These are phyloP conservation scores for Pleurotus giganteus DNA, from an alignment of 768 basidiomycete species.

Conservation along the genomic window DNA sequence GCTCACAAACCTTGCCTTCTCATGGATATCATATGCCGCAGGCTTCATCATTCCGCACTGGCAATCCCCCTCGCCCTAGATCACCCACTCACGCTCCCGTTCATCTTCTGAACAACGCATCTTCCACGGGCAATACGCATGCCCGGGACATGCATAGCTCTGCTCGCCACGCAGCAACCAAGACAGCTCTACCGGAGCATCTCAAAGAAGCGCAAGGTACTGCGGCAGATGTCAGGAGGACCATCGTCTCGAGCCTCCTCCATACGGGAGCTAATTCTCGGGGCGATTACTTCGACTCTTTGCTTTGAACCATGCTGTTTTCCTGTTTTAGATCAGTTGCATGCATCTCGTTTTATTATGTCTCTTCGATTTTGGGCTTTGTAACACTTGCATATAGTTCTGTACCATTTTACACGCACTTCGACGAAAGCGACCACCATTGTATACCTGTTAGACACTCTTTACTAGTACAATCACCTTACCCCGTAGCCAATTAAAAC, in stretches of 20 bases:
- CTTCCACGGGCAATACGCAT: not conserved
- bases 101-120: not conserved
- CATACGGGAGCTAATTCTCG: not conserved
- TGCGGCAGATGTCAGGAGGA: conserved; percentile 6
- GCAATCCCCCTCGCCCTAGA: conserved; percentile 6
- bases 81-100: conserved; percentile 3
- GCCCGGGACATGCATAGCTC: conserved; percentile 5
- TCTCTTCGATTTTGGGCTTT: no score
- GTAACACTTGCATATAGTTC: no score
- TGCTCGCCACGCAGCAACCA: not conserved
- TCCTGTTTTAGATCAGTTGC: no score
- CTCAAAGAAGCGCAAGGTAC: conserved; percentile 3
- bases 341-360: no score
- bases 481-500: no score
- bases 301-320: no score
- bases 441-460: no score
- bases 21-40: not conserved
- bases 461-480: no score
- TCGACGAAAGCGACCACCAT: no score
- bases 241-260: conserved; percentile 5
- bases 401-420: no score
- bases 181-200: not conserved
- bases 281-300: conserved; percentile 6
- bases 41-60: not conserved
- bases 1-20: not conserved